These are phyloP conservation scores for Leccinum pachyderme DNA, from an alignment of 1,284 basidiomycete species.

Conservation along the genomic window DNA sequence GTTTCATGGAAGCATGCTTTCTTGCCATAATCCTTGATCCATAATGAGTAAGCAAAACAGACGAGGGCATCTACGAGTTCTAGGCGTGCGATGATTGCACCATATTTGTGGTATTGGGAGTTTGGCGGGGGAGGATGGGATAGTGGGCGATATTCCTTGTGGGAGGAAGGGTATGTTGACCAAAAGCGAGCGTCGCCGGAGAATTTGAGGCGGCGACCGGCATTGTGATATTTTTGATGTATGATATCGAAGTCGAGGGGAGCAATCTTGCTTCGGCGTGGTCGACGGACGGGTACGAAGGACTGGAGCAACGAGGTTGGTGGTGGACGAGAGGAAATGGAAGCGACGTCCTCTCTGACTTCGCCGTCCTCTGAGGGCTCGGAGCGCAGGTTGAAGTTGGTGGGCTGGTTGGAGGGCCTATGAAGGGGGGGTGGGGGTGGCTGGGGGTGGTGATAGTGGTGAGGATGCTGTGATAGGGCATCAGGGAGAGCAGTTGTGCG, in stretches of 20 bases:
- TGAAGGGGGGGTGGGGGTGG: conserved; percentile 25
- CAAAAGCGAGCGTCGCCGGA: conserved; percentile 71
- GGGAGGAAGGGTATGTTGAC: conserved; percentile 64
- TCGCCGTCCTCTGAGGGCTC: conserved; percentile 61
- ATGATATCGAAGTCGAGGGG: conserved; percentile 50
- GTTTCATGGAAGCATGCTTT: conserved; percentile 50
- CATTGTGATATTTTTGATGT: conserved; percentile 60
- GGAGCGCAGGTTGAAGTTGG: conserved; percentile 38
- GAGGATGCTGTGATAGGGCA: conserved; percentile 27
- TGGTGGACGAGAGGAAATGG: conserved; percentile 27
- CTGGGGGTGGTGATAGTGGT: conserved; percentile 32
- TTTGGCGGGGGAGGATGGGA: conserved; percentile 57
- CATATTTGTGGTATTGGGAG: conserved; percentile 68
- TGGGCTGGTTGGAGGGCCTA: conserved; percentile 30
- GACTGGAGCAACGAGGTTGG: conserved; percentile 37
- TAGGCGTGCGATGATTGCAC: conserved; percentile 67
- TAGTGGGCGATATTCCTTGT: conserved; percentile 62
- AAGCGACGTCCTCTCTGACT: conserved; percentile 43
- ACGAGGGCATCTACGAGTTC: conserved; percentile 72
- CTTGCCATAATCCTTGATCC: conserved; percentile 61
- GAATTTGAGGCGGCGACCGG: conserved; percentile 68
- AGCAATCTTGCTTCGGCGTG: conserved; percentile 51
- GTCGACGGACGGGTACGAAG: conserved; percentile 61
- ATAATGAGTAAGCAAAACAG: conserved; percentile 71
- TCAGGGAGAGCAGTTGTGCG: conserved; percentile 45